Evolutionary conservation across 176 grass and related monocot genomes (phyloP).

Genomic region (Zoysia pacifica): DNA sequence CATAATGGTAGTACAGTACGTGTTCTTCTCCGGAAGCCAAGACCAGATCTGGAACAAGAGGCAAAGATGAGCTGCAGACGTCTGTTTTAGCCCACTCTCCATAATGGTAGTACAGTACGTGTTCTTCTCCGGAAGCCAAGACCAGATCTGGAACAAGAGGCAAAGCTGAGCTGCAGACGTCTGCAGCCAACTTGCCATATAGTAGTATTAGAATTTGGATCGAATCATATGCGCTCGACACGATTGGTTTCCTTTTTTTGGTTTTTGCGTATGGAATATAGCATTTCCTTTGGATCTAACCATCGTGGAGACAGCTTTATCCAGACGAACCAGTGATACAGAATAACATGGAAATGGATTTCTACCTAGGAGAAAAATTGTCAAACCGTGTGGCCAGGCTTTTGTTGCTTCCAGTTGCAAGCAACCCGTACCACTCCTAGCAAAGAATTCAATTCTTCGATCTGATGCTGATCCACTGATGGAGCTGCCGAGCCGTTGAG

Average conservation of each 20-base stretch:
- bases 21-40: background rate
- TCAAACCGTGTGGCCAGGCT: background rate
- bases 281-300: constrained; percentile 31
- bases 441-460: background rate
- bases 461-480: background rate
- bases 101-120: background rate
- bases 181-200: background rate
- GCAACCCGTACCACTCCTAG: background rate
- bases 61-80: too few species aligned
- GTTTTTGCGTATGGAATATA: background rate
- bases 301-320: constrained; percentile 22
- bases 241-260: background rate
- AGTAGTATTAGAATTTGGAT: background rate
- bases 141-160: background rate
- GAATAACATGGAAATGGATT: background rate
- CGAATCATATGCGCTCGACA: constrained; percentile 3
- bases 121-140: background rate
- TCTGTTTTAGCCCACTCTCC: too few species aligned
- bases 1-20: background rate
- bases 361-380: background rate
- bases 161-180: background rate
- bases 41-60: background rate
- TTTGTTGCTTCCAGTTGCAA: background rate
- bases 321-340: constrained; percentile 16
- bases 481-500: background rate